These are phyloP conservation scores for Fusarium sp. DNA, from an alignment of 2,329 filamentous ascomycete species.

Conservation along the genomic window DNA sequence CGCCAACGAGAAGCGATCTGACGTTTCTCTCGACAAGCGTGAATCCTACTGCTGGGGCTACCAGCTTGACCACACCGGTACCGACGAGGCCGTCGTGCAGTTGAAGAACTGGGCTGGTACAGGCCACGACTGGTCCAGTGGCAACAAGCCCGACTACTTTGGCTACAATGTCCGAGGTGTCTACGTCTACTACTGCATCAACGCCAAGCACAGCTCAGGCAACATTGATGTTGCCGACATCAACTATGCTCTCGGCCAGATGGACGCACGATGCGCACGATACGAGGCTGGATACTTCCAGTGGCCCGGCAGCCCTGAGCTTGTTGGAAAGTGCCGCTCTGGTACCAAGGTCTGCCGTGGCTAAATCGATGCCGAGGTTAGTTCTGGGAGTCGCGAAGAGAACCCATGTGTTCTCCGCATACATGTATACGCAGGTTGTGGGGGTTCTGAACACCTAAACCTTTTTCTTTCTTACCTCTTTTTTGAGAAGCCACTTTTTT, in stretches of 20 bases:
- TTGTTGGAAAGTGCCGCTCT: neutral
- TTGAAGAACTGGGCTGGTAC: neutral
- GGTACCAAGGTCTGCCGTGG: neutral
- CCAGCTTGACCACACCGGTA: neutral
- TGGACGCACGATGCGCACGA: neutral
- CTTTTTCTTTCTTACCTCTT: too few relatives aligned
- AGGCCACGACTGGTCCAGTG: neutral
- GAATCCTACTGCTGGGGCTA: neutral
- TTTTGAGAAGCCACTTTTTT: too few relatives aligned
- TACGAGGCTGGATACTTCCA: neutral
- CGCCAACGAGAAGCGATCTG: neutral
- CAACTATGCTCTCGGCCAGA: neutral
- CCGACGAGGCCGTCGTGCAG: neutral
- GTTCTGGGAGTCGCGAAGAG: too few relatives aligned
- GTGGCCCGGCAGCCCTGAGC: neutral
- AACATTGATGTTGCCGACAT: neutral
- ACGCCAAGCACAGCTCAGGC: neutral
- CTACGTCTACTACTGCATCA: conserved; percentile 1
- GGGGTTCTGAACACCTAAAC: too few relatives aligned
- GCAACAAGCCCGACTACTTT: neutral
- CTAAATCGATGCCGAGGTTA: neutral
- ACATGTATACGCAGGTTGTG: too few relatives aligned
- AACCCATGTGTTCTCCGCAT: too few relatives aligned
- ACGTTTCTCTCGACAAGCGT: neutral
- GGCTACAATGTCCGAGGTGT: neutral